Conservation (phyloP, 1,284 basidiomycete species). For the Apiotrichum montevideense region DNA sequence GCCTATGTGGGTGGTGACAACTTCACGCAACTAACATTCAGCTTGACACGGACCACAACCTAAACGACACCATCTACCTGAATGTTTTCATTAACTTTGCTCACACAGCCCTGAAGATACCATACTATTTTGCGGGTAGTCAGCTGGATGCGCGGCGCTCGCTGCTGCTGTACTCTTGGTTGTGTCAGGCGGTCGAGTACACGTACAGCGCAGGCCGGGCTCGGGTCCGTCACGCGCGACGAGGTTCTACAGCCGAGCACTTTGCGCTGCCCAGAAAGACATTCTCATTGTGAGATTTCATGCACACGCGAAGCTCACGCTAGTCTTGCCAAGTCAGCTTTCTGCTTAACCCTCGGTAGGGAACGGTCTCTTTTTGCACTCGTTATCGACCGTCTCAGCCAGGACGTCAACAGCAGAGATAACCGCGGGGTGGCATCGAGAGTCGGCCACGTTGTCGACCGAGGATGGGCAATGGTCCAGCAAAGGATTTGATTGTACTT, state of each 20-base stretch:
- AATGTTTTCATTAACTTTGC: constrained; percentile 85
- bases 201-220: constrained; percentile 38
- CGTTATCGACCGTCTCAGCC: constrained; percentile 20
- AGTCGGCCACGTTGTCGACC: background rate
- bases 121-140: constrained; percentile 67
- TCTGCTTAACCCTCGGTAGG: constrained; percentile 58
- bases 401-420: constrained; percentile 12
- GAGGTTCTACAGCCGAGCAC: constrained; percentile 19
- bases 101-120: constrained; percentile 82
- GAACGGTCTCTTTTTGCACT: constrained; percentile 43
- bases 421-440: background rate
- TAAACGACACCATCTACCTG: constrained; percentile 56
- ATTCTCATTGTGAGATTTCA: constrained; percentile 57
- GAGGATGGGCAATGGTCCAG: background rate
- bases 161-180: constrained; percentile 16
- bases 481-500: background rate
- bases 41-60: constrained; percentile 69
- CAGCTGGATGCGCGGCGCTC: constrained; percentile 28
- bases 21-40: constrained; percentile 12
- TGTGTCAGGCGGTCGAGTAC: constrained; percentile 30
- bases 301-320: background rate
- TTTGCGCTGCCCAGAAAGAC: constrained; percentile 52
- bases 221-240: constrained; percentile 29
- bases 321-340: constrained; percentile 76
- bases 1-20: constrained; percentile 32